Evolutionary conservation across 2,329 filamentous ascomycete species (phyloP), one percentile per base, ranked within the genome.

Genomic region (Monilinia aucupariae): DNA sequence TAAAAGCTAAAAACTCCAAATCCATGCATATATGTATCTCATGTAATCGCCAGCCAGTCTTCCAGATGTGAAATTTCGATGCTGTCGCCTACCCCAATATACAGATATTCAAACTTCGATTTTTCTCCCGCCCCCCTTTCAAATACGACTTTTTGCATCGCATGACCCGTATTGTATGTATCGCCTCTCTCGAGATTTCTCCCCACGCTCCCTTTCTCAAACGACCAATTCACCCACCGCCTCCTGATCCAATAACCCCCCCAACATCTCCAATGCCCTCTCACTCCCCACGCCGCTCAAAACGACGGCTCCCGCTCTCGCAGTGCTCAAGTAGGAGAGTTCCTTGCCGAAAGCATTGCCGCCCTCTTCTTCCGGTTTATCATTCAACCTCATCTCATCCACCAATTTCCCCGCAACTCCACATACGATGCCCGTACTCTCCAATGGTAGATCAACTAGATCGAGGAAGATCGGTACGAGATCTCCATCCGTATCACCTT

Each of bases 351-450:
- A 64, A 20, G 37, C 54, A 13, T 39, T 62, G 1, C 27, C 41
- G 22, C 41, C 41, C 10, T 58, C 54, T 58, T 47, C 54, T 9
- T 58, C 27, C 1, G 54, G 54, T 3, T 25, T 8, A n/a, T 62
- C 67, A 41, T 64, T 43, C 45, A 65, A 34, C 43, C 80, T 76
- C 75, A 91, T 87, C 52, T 90, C 89, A 56, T 89, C 85, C 0
- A 92, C 89, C 34, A 97, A 80, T 61, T 86, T 83, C 32, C 92
- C 91, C 0, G 93, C 92, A 2, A 99, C 91, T 34, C 94, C 93
- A 69, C 92, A 97, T 4, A 99, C 91, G 64, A 99, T 97, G 27
- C 93, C 93, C 0, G 92, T 96, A 9, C 91, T 92, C 74, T 96
- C 91, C 49, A 93, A 82, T 0, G 93, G 90, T 48, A 97, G 78